These are phyloP conservation scores for Pseudozyma pruni DNA, from an alignment of 1,284 basidiomycete species.

Conservation along the genomic window DNA sequence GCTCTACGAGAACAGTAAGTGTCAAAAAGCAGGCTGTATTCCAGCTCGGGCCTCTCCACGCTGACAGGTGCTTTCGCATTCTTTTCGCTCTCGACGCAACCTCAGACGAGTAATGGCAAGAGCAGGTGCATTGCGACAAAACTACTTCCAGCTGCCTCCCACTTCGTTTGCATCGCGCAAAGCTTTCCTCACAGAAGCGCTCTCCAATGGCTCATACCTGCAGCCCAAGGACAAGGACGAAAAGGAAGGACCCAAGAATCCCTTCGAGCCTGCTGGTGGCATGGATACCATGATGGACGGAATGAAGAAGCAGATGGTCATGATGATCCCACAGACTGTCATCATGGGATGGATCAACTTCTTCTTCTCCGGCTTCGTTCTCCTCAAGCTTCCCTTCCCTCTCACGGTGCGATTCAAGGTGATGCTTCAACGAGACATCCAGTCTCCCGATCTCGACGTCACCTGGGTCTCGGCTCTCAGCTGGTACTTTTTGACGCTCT, in stretches of 20 bases:
- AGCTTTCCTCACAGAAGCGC: conserved; percentile 50
- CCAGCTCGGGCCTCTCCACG: background rate
- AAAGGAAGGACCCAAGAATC: conserved; percentile 70
- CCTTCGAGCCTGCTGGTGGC: conserved; percentile 83
- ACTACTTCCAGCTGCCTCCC: conserved; percentile 58
- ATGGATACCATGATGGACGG: conserved; percentile 99
- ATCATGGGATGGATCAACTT: conserved; percentile 99
- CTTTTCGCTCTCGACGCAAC: too few relatives aligned
- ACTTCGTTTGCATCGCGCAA: conserved; percentile 52
- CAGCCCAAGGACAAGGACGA: conserved; percentile 54
- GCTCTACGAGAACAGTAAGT: conserved; percentile 93
- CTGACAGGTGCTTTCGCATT: background rate
- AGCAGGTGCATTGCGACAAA: conserved; percentile 50
- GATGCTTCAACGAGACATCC: conserved; percentile 96
- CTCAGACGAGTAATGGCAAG: conserved; percentile 59
- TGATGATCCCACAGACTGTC: conserved; percentile 76
- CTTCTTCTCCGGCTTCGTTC: conserved; percentile 97
- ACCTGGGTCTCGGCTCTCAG: conserved; percentile 98
- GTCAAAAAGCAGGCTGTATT: too few relatives aligned
- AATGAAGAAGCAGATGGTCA: conserved; percentile 97
- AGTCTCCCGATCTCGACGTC: conserved; percentile 96
- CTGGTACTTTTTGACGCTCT: conserved; percentile 99
- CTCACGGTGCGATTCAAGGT: conserved; percentile 96
- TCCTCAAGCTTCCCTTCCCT: conserved; percentile 97
- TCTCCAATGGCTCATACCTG: conserved; percentile 60